A percentile compares a stretch with the other conserved stretches of the same genome.
Conservation (phyloP, 768 basidiomycete species). For the Heimioporus sp. region DNA sequence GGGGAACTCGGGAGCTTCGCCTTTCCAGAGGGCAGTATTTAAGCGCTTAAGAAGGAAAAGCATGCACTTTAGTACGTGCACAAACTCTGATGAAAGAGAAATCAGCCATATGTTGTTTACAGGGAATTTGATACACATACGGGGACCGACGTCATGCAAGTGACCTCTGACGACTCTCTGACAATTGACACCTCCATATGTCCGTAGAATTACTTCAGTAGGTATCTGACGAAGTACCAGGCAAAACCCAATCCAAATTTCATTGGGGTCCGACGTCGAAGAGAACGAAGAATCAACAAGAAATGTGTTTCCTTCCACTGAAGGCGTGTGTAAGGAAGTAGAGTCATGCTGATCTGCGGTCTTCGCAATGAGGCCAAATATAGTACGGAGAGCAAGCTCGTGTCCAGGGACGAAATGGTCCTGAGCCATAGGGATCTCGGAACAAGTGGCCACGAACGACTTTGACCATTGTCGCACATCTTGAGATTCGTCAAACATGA, state of each 20-base stretch:
- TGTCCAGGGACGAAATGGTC: constrained; percentile 51
- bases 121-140: constrained; percentile 42
- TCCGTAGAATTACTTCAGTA: constrained; percentile 35
- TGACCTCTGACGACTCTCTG: constrained; percentile 59
- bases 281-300: constrained; percentile 10
- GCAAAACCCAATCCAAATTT: constrained; percentile 53
- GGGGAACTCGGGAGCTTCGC: constrained; percentile 70
- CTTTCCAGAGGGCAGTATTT: constrained; percentile 60
- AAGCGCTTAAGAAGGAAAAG: constrained; percentile 58
- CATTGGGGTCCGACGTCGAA: constrained; percentile 38
- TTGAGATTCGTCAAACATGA: constrained; percentile 50
- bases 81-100: constrained; percentile 48
- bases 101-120: neutral
- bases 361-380: constrained; percentile 29
- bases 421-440: constrained; percentile 43
- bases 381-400: constrained; percentile 40
- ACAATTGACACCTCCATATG: constrained; percentile 39
- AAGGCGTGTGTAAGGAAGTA: neutral
- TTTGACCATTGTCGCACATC: constrained; percentile 62
- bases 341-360: neutral
- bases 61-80: constrained; percentile 55
- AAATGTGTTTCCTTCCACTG: constrained; percentile 4
- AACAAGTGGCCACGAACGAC: constrained; percentile 40
- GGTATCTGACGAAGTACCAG: constrained; percentile 56
- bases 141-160: constrained; percentile 54